Conservation (phyloP, 345 rosid species). For the Clarkia xantiana region DNA sequence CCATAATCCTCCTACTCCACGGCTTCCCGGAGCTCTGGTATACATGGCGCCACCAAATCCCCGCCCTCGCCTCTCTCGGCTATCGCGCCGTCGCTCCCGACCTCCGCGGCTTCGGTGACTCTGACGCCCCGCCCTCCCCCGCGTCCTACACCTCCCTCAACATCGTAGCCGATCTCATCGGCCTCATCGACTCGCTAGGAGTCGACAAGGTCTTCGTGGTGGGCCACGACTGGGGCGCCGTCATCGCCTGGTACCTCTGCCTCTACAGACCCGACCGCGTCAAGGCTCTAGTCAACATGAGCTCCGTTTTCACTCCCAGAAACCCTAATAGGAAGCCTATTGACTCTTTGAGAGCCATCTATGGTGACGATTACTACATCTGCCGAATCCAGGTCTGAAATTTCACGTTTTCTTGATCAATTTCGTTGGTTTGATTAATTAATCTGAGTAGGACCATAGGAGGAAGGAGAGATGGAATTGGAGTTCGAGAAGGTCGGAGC, state of each 20-base stretch:
- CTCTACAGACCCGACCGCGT: slow-evolving; percentile 27
- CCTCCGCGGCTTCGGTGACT: slow-evolving; percentile 68
- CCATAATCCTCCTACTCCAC: slow-evolving; percentile 51
- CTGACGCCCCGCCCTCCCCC: slow-evolving; percentile 38
- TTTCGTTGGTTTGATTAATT: neutral
- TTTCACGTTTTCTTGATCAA: too few relatives aligned
- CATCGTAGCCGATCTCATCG: slow-evolving; percentile 39
- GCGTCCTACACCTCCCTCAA: slow-evolving; percentile 32
- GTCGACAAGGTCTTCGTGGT: slow-evolving; percentile 24
- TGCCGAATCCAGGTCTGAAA: slow-evolving; percentile 62
- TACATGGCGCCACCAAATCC: slow-evolving; percentile 76
- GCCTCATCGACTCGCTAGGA: slow-evolving; percentile 21
- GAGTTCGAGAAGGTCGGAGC: slow-evolving; percentile 36
- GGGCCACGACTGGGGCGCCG: slow-evolving; percentile 43
- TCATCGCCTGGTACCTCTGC: slow-evolving; percentile 30
- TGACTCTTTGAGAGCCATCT: slow-evolving; percentile 21
- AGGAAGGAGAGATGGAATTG: slow-evolving; percentile 49
- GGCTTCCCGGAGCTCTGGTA: slow-evolving; percentile 91
- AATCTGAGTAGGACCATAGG: slow-evolving; percentile 14
- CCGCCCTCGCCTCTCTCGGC: slow-evolving; percentile 40
- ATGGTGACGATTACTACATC: slow-evolving; percentile 63
- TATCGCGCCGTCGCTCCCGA: slow-evolving; percentile 80
- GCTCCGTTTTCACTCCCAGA: slow-evolving; percentile 33
- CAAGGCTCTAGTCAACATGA: slow-evolving; percentile 21
- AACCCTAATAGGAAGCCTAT: slow-evolving; percentile 40